phyloP scores from a whole-genome alignment of 2,329 filamentous ascomycete species.

The Sporothrix protearum region DNA sequence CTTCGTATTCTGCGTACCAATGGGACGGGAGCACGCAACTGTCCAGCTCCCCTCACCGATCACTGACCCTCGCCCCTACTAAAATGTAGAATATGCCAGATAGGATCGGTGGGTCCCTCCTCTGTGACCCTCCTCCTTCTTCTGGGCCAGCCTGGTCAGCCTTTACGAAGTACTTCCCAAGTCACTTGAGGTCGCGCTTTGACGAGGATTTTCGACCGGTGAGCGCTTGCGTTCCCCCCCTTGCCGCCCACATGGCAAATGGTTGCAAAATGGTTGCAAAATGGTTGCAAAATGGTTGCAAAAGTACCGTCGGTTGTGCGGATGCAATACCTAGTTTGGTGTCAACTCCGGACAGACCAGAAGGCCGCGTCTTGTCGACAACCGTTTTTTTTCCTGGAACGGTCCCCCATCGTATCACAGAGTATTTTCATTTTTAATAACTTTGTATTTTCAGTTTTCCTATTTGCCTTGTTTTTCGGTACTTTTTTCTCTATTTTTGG shows the following conservation, averaged over 20 bases:
- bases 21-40: not conserved
- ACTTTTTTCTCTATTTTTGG: not conserved
- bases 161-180: too few species aligned
- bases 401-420: not conserved
- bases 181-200: not conserved
- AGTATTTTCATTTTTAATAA: not conserved
- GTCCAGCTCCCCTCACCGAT: not conserved
- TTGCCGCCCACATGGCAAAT: conserved; percentile 13
- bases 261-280: not conserved
- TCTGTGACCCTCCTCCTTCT: not conserved
- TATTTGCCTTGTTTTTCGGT: too few species aligned
- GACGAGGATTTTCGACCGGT: conserved; percentile 7
- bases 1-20: conserved; percentile 1
- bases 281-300: not conserved
- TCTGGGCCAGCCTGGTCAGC: not conserved
- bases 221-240: conserved; percentile 11
- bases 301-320: not conserved
- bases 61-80: not conserved
- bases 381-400: not conserved
- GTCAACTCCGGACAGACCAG: not conserved
- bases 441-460: too few species aligned
- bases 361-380: not conserved
- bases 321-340: conserved; percentile 4
- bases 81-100: not conserved
- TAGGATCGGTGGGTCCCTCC: not conserved